A percentile compares a stretch with the other conserved stretches of the same genome.
Conservation (phyloP, 225 moss, liverwort and hornwort genomes). For the Ulota crispa region DNA sequence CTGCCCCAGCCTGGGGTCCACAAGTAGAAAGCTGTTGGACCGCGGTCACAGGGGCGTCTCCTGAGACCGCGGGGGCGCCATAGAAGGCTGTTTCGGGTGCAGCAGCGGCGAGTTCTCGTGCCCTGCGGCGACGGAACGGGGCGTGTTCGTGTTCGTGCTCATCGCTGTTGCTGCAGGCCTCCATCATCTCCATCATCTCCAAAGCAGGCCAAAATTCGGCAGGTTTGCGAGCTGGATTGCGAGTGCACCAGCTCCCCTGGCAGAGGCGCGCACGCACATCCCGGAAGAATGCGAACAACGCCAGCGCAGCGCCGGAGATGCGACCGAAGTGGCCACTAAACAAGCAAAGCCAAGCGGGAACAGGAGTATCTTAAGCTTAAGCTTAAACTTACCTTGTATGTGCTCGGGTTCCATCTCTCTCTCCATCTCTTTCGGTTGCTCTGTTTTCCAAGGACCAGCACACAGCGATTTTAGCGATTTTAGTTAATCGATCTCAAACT, state of each 20-base stretch:
- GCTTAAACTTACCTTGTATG: not conserved
- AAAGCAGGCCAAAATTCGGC: conserved; percentile 12
- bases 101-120: conserved; percentile 14
- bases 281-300: not conserved
- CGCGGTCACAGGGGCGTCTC: not conserved
- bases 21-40: conserved; percentile 11
- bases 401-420: not conserved
- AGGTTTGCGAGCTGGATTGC: conserved; percentile 28
- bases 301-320: not conserved
- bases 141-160: not conserved
- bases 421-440: not conserved
- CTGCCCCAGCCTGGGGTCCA: not conserved
- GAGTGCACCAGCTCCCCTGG: not conserved
- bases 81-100: conserved; percentile 25
- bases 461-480: not conserved
- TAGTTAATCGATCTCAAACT: not conserved
- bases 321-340: not conserved
- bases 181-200: not conserved
- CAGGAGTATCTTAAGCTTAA: not conserved
- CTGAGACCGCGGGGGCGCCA: not conserved
- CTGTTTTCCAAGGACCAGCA: not conserved
- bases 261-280: conserved; percentile 18
- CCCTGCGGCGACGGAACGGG: conserved; percentile 34
- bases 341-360: not conserved
- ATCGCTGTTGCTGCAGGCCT: not conserved